Percentiles rank a stretch among this genome's conserved stretches.
phyloP scores from a whole-genome alignment of 192 early-diverging fungal species.

The Chytriomyces hyalinus region DNA sequence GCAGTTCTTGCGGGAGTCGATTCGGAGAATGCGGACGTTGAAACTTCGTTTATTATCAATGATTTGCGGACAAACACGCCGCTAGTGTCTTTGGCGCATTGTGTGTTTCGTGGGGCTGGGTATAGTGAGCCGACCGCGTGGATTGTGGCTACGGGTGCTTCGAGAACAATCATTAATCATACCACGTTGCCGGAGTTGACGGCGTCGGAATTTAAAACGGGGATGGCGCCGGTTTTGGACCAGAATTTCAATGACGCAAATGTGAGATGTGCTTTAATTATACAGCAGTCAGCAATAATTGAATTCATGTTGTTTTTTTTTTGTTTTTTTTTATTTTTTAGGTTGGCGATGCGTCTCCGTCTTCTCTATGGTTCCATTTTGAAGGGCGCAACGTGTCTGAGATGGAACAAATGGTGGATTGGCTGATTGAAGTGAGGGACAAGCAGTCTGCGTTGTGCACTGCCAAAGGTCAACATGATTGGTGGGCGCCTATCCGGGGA shows the following conservation, averaged over 20 bases:
- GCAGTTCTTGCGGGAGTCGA: conserved; percentile 31
- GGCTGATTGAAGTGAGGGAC: conserved; percentile 52
- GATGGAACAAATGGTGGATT: conserved; percentile 58
- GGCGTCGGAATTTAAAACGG: conserved; percentile 57
- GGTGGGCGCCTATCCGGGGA: background rate
- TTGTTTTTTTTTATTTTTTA: background rate
- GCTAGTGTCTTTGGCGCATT: conserved; percentile 24
- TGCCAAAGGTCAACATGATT: background rate
- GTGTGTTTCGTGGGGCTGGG: conserved; percentile 33
- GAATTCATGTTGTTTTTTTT: background rate
- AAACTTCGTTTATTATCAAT: conserved; percentile 10
- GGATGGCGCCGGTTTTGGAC: conserved; percentile 55
- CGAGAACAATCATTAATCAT: conserved; percentile 70
- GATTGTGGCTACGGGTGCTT: conserved; percentile 63
- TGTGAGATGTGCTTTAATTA: background rate
- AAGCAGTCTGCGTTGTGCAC: background rate
- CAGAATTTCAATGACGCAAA: background rate
- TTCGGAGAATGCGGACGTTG: background rate
- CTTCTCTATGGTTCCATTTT: conserved; percentile 66
- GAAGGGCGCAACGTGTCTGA: conserved; percentile 66
- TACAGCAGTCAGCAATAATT: too few relatives aligned
- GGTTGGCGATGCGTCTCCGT: background rate
- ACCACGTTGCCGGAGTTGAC: conserved; percentile 67
- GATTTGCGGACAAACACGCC: conserved; percentile 7
- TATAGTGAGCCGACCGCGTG: conserved; percentile 55